Percentiles rank a stretch among this genome's conserved stretches.
Evolutionary conservation across 2,329 filamentous ascomycete species (phyloP).

Genomic region (Pseudogymnoascus sp.): DNA sequence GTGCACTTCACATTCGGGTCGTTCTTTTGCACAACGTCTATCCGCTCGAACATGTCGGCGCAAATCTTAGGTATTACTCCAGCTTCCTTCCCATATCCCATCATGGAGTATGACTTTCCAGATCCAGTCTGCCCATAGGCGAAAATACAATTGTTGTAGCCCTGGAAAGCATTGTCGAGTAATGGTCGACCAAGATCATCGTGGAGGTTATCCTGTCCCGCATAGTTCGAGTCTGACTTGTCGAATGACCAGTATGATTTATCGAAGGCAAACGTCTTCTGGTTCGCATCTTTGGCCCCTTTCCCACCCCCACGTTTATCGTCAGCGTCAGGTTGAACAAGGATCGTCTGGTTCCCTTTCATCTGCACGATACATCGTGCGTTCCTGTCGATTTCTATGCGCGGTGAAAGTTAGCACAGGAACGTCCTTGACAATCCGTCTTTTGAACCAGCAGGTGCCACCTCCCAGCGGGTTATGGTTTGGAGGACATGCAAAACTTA

Average conservation of each 20-base stretch:
- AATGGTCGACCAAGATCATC: constrained; percentile 81
- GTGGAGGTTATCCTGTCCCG: constrained; percentile 83
- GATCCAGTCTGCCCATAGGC: constrained; percentile 98
- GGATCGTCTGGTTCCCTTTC: constrained; percentile 84
- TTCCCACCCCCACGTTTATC: constrained; percentile 52
- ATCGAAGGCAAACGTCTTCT: constrained; percentile 92
- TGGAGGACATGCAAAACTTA: constrained; percentile 34
- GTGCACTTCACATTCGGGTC: constrained; percentile 79
- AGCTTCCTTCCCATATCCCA: constrained; percentile 94
- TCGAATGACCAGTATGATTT: constrained; percentile 98
- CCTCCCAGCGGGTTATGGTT: background rate
- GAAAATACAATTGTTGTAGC: constrained; percentile 99
- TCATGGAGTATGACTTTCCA: constrained; percentile 99
- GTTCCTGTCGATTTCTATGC: constrained; percentile 73
- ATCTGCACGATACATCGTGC: constrained; percentile 97
- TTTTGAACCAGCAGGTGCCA: constrained; percentile 11
- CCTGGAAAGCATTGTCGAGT: constrained; percentile 94
- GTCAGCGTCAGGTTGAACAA: constrained; percentile 59
- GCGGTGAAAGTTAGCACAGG: constrained; percentile 12
- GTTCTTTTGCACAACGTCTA: constrained; percentile 52
- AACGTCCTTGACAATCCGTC: background rate
- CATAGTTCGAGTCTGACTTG: constrained; percentile 71
- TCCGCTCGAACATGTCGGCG: constrained; percentile 92
- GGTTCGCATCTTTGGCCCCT: constrained; percentile 58
- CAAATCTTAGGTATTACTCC: constrained; percentile 97